These are phyloP conservation scores for Umbelopsis sp. DNA, from an alignment of 371 early-diverging fungal species.

Conservation along the genomic window DNA sequence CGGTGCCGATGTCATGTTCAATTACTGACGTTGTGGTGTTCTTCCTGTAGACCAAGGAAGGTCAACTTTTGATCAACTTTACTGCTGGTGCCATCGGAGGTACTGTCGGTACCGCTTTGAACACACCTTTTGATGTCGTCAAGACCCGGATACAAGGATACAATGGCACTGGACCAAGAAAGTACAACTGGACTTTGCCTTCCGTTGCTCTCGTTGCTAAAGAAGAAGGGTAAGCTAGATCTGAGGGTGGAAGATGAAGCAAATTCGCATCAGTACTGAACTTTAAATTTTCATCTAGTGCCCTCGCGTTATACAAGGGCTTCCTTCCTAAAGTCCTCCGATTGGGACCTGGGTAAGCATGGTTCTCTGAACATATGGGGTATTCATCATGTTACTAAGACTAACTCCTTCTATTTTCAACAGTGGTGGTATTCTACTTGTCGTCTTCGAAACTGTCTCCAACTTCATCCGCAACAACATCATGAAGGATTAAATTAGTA, in stretches of 20 bases:
- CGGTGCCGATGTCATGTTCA: background rate
- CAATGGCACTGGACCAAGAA: constrained; percentile 58
- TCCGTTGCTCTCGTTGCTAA: constrained; percentile 82
- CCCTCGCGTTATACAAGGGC: constrained; percentile 92
- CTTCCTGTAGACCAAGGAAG: constrained; percentile 62
- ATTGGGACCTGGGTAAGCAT: constrained; percentile 91
- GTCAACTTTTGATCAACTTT: constrained; percentile 85
- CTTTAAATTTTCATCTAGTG: constrained; percentile 38
- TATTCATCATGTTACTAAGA: background rate
- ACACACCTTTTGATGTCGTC: constrained; percentile 97
- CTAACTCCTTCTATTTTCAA: background rate
- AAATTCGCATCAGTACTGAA: background rate
- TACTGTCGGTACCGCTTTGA: constrained; percentile 91
- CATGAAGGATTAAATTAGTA: constrained; percentile 39
- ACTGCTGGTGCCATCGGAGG: constrained; percentile 95
- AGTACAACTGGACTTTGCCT: constrained; percentile 91
- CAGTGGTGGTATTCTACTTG: constrained; percentile 82
- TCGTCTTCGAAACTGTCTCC: constrained; percentile 91
- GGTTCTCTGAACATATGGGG: constrained; percentile 30
- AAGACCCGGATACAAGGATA: constrained; percentile 96
- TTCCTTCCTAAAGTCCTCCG: constrained; percentile 97
- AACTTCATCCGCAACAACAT: constrained; percentile 81
- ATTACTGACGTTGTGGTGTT: background rate
- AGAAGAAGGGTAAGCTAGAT: constrained; percentile 82
- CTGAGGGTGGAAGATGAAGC: background rate